These are phyloP conservation scores for Neopestalotiopsis rosae DNA, from an alignment of 2,329 filamentous ascomycete species.

Conservation along the genomic window DNA sequence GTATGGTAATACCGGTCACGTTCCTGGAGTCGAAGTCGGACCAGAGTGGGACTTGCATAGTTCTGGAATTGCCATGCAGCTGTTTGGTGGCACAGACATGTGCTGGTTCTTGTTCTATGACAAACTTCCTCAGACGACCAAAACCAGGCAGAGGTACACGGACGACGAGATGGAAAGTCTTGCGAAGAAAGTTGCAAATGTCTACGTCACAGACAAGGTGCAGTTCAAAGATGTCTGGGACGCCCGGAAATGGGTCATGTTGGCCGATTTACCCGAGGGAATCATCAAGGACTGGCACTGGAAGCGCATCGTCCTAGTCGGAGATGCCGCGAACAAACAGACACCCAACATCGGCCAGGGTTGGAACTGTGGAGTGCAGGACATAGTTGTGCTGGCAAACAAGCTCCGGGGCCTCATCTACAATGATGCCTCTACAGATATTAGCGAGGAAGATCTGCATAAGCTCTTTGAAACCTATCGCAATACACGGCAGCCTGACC, in stretches of 20 bases:
- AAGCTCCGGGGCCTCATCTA: background rate
- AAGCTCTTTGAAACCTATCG: background rate
- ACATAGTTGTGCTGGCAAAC: background rate
- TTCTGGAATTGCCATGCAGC: background rate
- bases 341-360: constrained; percentile 1
- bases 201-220: background rate
- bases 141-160: background rate
- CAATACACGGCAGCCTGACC: background rate
- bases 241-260: background rate
- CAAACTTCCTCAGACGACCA: background rate
- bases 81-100: background rate
- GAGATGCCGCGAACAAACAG: constrained; percentile 7
- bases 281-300: background rate
- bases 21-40: background rate
- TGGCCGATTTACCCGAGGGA: constrained; percentile 7
- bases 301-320: constrained; percentile 3
- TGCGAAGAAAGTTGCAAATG: background rate
- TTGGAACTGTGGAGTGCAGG: background rate
- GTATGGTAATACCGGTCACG: background rate
- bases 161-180: background rate
- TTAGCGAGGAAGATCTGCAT: background rate
- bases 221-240: background rate
- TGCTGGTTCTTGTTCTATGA: background rate
- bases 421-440: background rate
- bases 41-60: background rate